A percentile compares a stretch with the other conserved stretches of the same genome.
phyloP scores from a whole-genome alignment of 306 rosid species.

The Lablab purpureus region DNA sequence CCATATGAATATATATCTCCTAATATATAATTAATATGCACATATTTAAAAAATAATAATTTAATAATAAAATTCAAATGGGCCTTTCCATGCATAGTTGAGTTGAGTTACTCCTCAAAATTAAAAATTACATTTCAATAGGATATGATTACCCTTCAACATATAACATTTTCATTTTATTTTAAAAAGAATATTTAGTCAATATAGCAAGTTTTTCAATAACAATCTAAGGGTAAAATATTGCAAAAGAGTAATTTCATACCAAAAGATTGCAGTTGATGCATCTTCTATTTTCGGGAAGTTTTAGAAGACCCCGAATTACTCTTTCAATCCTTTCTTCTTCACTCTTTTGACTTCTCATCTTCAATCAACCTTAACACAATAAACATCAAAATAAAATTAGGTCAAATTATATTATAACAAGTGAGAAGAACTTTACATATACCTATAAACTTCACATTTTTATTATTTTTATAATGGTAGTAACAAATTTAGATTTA shows the following conservation, averaged over 20 bases:
- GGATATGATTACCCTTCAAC: neutral
- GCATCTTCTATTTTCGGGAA: slow-evolving; percentile 82
- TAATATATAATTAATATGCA: neutral
- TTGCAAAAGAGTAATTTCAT: slow-evolving; percentile 14
- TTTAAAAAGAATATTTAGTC: neutral
- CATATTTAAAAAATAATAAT: neutral
- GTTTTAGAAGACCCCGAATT: slow-evolving; percentile 75
- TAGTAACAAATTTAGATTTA: neutral
- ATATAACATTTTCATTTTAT: neutral
- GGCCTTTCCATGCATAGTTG: neutral
- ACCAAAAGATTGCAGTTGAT: slow-evolving; percentile 92
- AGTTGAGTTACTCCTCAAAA: neutral
- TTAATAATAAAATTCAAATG: neutral
- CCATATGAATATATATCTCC: too few species aligned
- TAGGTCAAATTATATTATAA: neutral
- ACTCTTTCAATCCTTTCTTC: slow-evolving; percentile 70
- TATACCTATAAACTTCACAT: neutral
- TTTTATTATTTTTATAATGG: neutral
- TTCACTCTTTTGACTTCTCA: slow-evolving; percentile 73
- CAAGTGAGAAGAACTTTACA: neutral
- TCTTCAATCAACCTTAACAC: slow-evolving; percentile 49
- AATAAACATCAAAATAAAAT: neutral
- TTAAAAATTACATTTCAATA: neutral
- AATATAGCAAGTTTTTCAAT: neutral
- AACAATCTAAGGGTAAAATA: neutral